Evolutionary conservation across 2,329 filamentous ascomycete genomes (phyloP).

Genomic region (Diaporthe eres): DNA sequence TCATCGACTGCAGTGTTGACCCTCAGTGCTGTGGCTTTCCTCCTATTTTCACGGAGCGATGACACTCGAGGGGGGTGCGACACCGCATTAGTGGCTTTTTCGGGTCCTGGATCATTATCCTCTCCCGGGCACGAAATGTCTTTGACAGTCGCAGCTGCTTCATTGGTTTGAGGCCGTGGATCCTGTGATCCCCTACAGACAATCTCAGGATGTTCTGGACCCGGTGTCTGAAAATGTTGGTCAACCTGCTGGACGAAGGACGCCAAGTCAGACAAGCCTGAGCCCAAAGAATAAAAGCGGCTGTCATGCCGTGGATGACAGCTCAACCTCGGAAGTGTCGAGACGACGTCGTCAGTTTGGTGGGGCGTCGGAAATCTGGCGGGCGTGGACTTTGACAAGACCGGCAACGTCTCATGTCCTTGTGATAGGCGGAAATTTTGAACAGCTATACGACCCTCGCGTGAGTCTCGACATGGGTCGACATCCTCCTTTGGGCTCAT

Average conservation of each 20-base stretch:
- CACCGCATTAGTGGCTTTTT: neutral
- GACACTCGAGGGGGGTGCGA: conserved; percentile 37
- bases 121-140: neutral
- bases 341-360: neutral
- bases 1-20: conserved; percentile 29
- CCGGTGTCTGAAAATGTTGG: conserved; percentile 36
- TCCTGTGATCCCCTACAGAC: neutral
- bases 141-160: neutral
- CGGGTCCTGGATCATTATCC: neutral
- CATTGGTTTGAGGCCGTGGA: neutral
- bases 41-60: conserved; percentile 36
- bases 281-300: conserved; percentile 44
- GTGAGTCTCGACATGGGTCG: neutral
- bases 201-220: neutral
- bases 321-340: neutral
- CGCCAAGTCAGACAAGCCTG: conserved; percentile 44
- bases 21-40: conserved; percentile 27
- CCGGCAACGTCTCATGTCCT: neutral
- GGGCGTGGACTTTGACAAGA: neutral
- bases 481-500: neutral
- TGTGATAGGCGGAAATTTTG: neutral
- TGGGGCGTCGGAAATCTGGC: neutral
- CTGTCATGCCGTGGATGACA: conserved; percentile 38
- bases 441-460: neutral
- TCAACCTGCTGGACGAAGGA: conserved; percentile 46